Conservation (phyloP, 225 moss, liverwort and hornwort genomes). For the Straminergon stramineum region DNA sequence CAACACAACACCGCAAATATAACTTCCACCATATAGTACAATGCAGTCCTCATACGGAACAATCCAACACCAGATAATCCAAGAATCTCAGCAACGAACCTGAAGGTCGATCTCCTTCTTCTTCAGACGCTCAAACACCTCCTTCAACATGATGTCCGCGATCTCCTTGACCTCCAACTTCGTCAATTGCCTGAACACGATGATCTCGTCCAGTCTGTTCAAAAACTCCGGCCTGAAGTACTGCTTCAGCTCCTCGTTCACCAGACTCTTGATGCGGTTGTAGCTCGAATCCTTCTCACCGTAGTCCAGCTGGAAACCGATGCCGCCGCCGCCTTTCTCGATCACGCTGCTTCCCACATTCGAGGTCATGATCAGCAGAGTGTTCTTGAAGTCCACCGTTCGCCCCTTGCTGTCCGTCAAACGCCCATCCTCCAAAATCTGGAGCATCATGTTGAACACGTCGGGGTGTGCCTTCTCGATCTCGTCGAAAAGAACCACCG, state of each 20-base stretch:
- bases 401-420: slow-evolving; percentile 90
- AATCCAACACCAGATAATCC: background rate
- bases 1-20: background rate
- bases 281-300: slow-evolving; percentile 96
- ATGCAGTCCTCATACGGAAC: background rate
- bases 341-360: slow-evolving; percentile 94
- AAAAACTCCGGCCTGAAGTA: slow-evolving; percentile 92
- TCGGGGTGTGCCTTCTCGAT: slow-evolving; percentile 85
- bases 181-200: slow-evolving; percentile 85
- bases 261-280: slow-evolving; percentile 94
- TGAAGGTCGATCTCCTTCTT: slow-evolving; percentile 91
- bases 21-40: background rate
- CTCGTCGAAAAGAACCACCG: slow-evolving; percentile 71
- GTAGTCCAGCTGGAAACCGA: slow-evolving; percentile 91
- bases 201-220: slow-evolving; percentile 87
- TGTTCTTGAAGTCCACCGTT: slow-evolving; percentile 93
- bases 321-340: slow-evolving; percentile 95
- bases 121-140: slow-evolving; percentile 87
- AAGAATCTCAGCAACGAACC: background rate
- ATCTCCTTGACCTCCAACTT: slow-evolving; percentile 91
- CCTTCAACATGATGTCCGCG: slow-evolving; percentile 91
- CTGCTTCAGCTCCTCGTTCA: slow-evolving; percentile 95
- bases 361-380: slow-evolving; percentile 86
- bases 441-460: slow-evolving; percentile 84
- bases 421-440: slow-evolving; percentile 78